Evolutionary conservation across 768 basidiomycete species (phyloP).

Genomic region (Austroboletus eburneus): DNA sequence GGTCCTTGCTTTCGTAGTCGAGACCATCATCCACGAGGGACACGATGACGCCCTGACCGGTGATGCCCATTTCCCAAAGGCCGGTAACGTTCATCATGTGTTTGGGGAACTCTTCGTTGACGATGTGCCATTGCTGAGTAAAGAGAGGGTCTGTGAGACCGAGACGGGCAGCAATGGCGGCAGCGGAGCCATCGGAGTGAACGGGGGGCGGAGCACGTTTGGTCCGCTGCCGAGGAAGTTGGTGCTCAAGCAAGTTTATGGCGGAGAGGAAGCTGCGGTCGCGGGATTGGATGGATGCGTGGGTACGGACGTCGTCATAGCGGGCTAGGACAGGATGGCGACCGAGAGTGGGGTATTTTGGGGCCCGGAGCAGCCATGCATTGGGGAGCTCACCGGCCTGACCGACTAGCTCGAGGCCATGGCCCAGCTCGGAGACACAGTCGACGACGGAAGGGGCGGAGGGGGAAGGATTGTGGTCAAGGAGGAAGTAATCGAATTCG

Average conservation of each 20-base stretch:
- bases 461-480: slow-evolving; percentile 56
- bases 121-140: slow-evolving; percentile 86
- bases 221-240: slow-evolving; percentile 59
- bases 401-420: slow-evolving; percentile 87
- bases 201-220: slow-evolving; percentile 73
- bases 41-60: slow-evolving; percentile 80
- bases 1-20: slow-evolving; percentile 84
- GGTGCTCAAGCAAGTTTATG: slow-evolving; percentile 57
- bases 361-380: slow-evolving; percentile 76
- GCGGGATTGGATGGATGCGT: slow-evolving; percentile 34
- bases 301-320: slow-evolving; percentile 42
- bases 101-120: slow-evolving; percentile 79
- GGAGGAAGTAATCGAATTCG: slow-evolving; percentile 78
- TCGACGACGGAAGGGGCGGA: slow-evolving; percentile 55
- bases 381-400: slow-evolving; percentile 77
- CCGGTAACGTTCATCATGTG: slow-evolving; percentile 91
- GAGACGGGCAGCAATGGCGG: slow-evolving; percentile 53
- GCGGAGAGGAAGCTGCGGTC: slow-evolving; percentile 46
- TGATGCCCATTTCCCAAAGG: slow-evolving; percentile 88
- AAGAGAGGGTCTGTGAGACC: slow-evolving; percentile 82
- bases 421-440: slow-evolving; percentile 54
- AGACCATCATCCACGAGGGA: slow-evolving; percentile 95
- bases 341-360: slow-evolving; percentile 29
- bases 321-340: slow-evolving; percentile 40
- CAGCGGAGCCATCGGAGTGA: slow-evolving; percentile 34